phyloP scores from a whole-genome alignment of 1,139 yeast species.

The Lodderomyces parapsilosis region DNA sequence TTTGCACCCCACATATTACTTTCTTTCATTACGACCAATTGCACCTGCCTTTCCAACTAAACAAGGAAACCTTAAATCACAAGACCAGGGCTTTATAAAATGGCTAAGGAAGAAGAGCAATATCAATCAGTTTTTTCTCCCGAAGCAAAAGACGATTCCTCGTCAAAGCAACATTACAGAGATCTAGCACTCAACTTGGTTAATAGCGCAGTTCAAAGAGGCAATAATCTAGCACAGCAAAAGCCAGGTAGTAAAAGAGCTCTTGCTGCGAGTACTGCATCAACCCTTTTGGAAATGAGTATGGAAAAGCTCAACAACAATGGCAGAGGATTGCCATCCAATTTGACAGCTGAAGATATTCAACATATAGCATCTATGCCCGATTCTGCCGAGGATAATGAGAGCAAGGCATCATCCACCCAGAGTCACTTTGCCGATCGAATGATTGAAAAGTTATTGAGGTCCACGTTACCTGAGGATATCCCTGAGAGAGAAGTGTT shows the following conservation, averaged over 20 bases:
- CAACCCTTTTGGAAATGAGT: slow-evolving; percentile 55
- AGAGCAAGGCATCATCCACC: slow-evolving; percentile 8
- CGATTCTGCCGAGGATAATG: slow-evolving; percentile 23
- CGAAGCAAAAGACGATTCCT: slow-evolving; percentile 3
- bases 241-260: slow-evolving; percentile 42
- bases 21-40: background rate
- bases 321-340: slow-evolving; percentile 4
- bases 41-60: background rate
- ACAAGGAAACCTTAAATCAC: no score
- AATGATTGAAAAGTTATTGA: slow-evolving; percentile 52
- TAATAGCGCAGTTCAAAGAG: slow-evolving; percentile 16
- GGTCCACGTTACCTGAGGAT: slow-evolving; percentile 41
- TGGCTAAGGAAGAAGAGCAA: slow-evolving; percentile 1
- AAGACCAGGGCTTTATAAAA: background rate
- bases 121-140: slow-evolving; percentile 3
- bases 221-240: slow-evolving; percentile 26
- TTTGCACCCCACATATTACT: background rate
- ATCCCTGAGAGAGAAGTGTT: slow-evolving; percentile 49
- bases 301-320: slow-evolving; percentile 30
- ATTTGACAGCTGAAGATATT: slow-evolving; percentile 19
- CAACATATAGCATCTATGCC: slow-evolving; percentile 21
- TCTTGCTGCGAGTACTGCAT: slow-evolving; percentile 58
- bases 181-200: slow-evolving; percentile 14
- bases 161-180: slow-evolving; percentile 9
- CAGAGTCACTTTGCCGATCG: slow-evolving; percentile 54